Base-by-base conservation (phyloP, 805 yeast genomes). In the Huiozyma sinensis region DNA sequence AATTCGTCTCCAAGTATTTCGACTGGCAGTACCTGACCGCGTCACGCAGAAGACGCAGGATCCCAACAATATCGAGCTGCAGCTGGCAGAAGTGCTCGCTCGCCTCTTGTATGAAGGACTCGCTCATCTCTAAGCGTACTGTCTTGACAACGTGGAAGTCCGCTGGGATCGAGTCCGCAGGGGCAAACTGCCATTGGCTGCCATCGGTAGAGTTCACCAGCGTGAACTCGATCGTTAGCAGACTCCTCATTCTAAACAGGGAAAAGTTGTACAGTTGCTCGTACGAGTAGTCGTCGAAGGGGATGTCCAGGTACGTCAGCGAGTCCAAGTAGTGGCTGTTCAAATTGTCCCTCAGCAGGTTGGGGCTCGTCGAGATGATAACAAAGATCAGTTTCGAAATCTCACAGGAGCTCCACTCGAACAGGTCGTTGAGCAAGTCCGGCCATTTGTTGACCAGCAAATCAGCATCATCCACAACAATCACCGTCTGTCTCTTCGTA, bases 361-460 rank as follows among this genome's bases (percentile, higher is more conserved):
- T 96, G 95, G 90, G 86, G 0, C 96, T 87, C 60, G 90, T 89
- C 4, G 96, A 96, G 32, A 90, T 86, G 0, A 97, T 96, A 36
- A 92, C 71, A 2, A 90, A 94, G 42, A 90, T 76, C 42, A 90
- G 68, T 53, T 80, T 81, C 5, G 97, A 86, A 50, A 77, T 68
- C 7, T 74, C 67, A 54, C 83, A 78, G 1, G 95, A 78, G 5
- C 97, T 95, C 98, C 98, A 90, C 63, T 92, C 90, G 71, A 92
- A 87, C 57, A 90, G 86, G 61, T 90, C 90, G 66, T 90, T 90
- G 81, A 90, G 79, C 32, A 90, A 87, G 36, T 78, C 75, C 58
- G 86, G 95, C 46, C 79, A 80, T 40, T 55, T 56, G 1, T 89
- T 80, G 10, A 86, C 87, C 43, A 92, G 71, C 57, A 87, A 95